Conservation (phyloP, 345 rosid species). For the Balakata baccata region DNA sequence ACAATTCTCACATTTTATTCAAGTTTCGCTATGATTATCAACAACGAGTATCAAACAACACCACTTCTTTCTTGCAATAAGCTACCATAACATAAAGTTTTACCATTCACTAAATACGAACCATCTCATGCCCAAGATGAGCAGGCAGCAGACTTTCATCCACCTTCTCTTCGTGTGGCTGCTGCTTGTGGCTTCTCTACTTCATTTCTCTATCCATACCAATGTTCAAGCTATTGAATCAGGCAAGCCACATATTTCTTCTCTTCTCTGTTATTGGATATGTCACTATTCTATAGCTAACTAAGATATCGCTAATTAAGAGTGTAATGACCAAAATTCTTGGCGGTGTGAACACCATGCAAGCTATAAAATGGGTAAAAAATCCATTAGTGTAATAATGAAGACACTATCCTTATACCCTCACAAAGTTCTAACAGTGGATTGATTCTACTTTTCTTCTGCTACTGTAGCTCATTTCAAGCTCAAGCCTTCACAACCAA, state of each 20-base stretch:
- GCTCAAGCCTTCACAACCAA: slow-evolving; percentile 25
- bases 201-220: slow-evolving; percentile 14
- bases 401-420: background rate
- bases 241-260: slow-evolving; percentile 32
- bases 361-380: background rate
- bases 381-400: background rate
- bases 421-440: background rate
- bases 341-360: background rate
- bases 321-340: background rate
- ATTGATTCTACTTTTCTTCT: background rate
- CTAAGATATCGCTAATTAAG: background rate
- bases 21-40: slow-evolving; percentile 41
- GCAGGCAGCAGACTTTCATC: slow-evolving; percentile 18
- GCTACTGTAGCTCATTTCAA: slow-evolving; percentile 32
- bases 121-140: slow-evolving; percentile 34
- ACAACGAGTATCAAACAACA: slow-evolving; percentile 21
- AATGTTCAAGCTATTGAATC: slow-evolving; percentile 42
- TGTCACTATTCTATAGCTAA: background rate
- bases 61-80: slow-evolving; percentile 22
- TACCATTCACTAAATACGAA: slow-evolving; percentile 17
- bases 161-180: slow-evolving; percentile 38
- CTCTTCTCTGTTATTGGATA: background rate
- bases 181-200: slow-evolving; percentile 33
- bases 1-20: slow-evolving; percentile 30
- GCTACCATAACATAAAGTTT: slow-evolving; percentile 18